A percentile compares a stretch with the other conserved stretches of the same genome.
Conservation (phyloP, 768 basidiomycete species). For the Tulasnella sp. region DNA sequence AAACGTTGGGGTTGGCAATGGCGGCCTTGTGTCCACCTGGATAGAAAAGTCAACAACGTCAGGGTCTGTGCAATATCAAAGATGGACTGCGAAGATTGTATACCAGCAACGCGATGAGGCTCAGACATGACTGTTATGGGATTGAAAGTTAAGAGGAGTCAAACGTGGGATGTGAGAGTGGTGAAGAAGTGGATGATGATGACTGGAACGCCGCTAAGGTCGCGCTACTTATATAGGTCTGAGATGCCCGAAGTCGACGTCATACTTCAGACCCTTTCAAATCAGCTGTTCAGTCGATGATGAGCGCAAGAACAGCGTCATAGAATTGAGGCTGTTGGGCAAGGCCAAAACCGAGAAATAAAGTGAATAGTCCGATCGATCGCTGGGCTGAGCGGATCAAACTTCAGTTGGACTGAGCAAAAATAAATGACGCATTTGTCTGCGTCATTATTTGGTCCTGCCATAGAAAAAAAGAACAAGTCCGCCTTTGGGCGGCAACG, state of each 20-base stretch:
- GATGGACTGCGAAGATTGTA: too few species aligned
- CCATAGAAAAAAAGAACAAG: too few species aligned
- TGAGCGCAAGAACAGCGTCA: too few species aligned
- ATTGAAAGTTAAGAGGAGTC: not conserved
- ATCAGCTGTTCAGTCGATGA: too few species aligned
- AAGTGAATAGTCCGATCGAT: not conserved
- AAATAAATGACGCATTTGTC: not conserved
- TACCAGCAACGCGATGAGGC: conserved; percentile 8
- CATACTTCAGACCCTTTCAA: too few species aligned
- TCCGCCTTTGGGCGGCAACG: too few species aligned
- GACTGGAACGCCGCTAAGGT: not conserved
- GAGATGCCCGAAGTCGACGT: not conserved
- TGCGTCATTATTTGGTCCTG: too few species aligned
- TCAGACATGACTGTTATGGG: not conserved
- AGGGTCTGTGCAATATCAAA: too few species aligned
- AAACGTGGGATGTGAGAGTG: not conserved
- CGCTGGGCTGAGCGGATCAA: not conserved
- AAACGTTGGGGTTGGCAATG: conserved; percentile 8
- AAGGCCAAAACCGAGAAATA: too few species aligned
- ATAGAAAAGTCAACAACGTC: not conserved
- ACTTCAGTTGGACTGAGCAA: not conserved
- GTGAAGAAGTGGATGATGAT: too few species aligned
- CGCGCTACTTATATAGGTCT: not conserved
- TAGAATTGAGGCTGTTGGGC: too few species aligned
- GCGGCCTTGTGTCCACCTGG: conserved; percentile 10